These are phyloP conservation scores for Cucurbita ficifolia DNA, from an alignment of 306 rosid genomes.

Conservation along the genomic window DNA sequence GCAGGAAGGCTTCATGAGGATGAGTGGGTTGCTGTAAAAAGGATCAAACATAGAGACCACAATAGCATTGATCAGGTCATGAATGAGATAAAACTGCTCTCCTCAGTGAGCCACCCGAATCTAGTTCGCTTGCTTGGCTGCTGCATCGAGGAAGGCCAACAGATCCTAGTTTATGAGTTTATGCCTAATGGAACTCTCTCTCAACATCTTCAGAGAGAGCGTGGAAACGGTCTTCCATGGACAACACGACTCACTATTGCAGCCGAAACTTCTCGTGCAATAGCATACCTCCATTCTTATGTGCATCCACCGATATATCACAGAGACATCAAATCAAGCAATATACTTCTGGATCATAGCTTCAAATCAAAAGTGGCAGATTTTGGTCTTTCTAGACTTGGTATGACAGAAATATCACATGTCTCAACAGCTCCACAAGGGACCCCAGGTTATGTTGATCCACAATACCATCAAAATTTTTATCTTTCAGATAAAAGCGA, in stretches of 20 bases:
- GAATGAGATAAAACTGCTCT: conserved; percentile 91
- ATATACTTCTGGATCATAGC: conserved; percentile 62
- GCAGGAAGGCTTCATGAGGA: conserved; percentile 66
- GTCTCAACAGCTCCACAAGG: conserved; percentile 97
- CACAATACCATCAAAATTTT: conserved; percentile 93
- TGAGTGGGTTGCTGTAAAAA: conserved; percentile 78
- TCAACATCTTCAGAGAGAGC: conserved; percentile 70
- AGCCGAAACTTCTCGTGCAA: conserved; percentile 72
- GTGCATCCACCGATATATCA: conserved; percentile 90
- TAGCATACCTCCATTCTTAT: conserved; percentile 83
- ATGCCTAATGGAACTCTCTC: conserved; percentile 90
- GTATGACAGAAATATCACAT: conserved; percentile 70
- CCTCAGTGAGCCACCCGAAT: conserved; percentile 89
- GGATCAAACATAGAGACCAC: conserved; percentile 64
- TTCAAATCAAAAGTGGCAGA: conserved; percentile 94
- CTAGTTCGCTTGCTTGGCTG: conserved; percentile 89
- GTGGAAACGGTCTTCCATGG: conserved; percentile 73
- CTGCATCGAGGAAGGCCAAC: conserved; percentile 86
- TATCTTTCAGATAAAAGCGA: conserved; percentile 95
- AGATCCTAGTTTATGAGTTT: conserved; percentile 75
- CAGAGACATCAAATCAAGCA: conserved; percentile 87
- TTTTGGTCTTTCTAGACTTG: conserved; percentile 94
- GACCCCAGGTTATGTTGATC: conserved; percentile 95
- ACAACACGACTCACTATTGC: conserved; percentile 73
- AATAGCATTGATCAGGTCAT: conserved; percentile 76